These are phyloP conservation scores for Asterochloris sp. DNA, from an alignment of 139 green algal species.

Conservation along the genomic window DNA sequence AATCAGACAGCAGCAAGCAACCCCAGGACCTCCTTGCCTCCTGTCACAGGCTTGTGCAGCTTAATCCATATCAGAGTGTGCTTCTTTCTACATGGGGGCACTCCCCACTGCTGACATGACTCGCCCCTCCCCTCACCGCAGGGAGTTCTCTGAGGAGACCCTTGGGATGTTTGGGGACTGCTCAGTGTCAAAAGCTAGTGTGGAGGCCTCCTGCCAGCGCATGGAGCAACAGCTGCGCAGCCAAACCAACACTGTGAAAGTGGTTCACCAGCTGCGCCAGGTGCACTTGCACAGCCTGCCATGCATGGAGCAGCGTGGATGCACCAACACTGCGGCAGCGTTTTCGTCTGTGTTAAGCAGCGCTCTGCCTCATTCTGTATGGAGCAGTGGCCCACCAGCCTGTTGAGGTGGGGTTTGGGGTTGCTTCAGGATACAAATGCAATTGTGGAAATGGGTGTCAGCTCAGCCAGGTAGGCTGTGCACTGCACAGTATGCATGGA, in stretches of 20 bases:
- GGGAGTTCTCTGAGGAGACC: slow-evolving; percentile 46
- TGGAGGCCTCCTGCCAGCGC: slow-evolving; percentile 1
- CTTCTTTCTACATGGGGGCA: background rate
- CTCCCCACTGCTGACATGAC: background rate
- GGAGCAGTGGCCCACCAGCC: background rate
- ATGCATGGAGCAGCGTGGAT: background rate
- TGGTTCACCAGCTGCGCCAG: slow-evolving; percentile 27
- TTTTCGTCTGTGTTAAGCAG: background rate
- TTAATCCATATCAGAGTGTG: background rate
- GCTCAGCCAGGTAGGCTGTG: background rate
- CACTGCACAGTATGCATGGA: background rate
- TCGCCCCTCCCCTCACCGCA: background rate
- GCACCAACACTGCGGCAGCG: background rate
- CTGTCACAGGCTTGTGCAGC: background rate
- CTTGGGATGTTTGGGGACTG: slow-evolving; percentile 32
- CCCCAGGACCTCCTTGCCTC: background rate
- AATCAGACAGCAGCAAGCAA: too few species aligned
- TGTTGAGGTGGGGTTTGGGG: background rate
- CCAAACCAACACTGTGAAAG: slow-evolving; percentile 1
- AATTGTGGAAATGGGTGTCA: background rate
- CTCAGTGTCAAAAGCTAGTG: slow-evolving; percentile 19
- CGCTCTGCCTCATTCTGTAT: background rate
- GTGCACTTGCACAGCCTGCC: background rate
- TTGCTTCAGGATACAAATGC: background rate
- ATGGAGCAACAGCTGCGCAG: slow-evolving; percentile 21